A percentile compares a stretch with the other conserved stretches of the same genome.
phyloP scores from a whole-genome alignment of 2,329 filamentous ascomycete genomes.

The Alternaria ethzedia region DNA sequence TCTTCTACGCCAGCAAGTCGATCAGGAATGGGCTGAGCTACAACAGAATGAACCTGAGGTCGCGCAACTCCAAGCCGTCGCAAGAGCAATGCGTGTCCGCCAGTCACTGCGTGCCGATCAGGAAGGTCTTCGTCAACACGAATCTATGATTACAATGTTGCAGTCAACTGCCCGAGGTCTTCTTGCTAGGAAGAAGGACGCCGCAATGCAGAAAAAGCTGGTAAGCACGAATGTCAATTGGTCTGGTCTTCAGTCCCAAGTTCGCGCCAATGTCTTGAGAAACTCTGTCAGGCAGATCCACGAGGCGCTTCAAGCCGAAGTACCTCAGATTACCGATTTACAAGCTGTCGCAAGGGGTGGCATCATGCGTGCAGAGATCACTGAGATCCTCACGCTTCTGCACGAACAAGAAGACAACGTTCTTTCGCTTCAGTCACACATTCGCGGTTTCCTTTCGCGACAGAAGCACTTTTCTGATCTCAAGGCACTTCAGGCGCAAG shows the following conservation, averaged over 20 bases:
- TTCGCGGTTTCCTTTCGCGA: slow-evolving; percentile 56
- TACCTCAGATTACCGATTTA: slow-evolving; percentile 41
- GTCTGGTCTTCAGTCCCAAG: slow-evolving; percentile 53
- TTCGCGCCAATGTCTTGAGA: slow-evolving; percentile 50
- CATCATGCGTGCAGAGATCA: slow-evolving; percentile 39
- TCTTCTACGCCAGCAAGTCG: slow-evolving; percentile 65
- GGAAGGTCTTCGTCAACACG: slow-evolving; percentile 46
- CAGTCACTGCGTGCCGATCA: slow-evolving; percentile 43
- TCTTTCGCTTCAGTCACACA: slow-evolving; percentile 59
- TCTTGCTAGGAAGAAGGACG: slow-evolving; percentile 50
- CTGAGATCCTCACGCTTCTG: slow-evolving; percentile 49
- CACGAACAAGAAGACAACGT: slow-evolving; percentile 52
- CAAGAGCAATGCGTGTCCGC: slow-evolving; percentile 52
- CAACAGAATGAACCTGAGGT: slow-evolving; percentile 59
- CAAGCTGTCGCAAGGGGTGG: slow-evolving; percentile 52
- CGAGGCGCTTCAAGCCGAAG: slow-evolving; percentile 41
- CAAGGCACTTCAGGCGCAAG: slow-evolving; percentile 64
- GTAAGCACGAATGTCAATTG: slow-evolving; percentile 51
- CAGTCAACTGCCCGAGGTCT: slow-evolving; percentile 69
- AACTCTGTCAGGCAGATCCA: slow-evolving; percentile 36
- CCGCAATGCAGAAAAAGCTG: slow-evolving; percentile 50
- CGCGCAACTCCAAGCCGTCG: slow-evolving; percentile 49
- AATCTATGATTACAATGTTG: slow-evolving; percentile 57
- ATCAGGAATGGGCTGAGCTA: slow-evolving; percentile 43
- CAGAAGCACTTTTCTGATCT: slow-evolving; percentile 54